phyloP scores from a whole-genome alignment of 345 rosid species.

The Boechera retrofracta region DNA sequence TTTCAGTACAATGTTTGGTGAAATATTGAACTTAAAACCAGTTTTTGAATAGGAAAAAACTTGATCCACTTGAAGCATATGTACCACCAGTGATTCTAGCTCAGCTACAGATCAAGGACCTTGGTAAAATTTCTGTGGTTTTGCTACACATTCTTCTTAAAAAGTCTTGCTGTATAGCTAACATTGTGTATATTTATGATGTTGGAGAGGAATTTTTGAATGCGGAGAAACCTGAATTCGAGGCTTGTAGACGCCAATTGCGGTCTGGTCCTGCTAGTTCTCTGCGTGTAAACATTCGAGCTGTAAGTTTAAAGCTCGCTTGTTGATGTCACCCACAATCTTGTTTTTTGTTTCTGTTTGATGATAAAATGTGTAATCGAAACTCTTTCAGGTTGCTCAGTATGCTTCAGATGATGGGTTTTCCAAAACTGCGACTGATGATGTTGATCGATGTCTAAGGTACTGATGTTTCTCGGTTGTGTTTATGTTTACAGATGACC shows the following conservation, averaged over 20 bases:
- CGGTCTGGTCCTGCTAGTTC: slow-evolving; percentile 88
- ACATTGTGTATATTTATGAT: background rate
- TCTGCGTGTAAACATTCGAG: slow-evolving; percentile 76
- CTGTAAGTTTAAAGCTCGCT: slow-evolving; percentile 53
- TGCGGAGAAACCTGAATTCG: slow-evolving; percentile 68
- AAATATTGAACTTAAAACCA: background rate
- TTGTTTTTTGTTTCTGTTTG: slow-evolving; percentile 46
- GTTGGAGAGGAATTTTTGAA: slow-evolving; percentile 56
- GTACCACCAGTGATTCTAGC: slow-evolving; percentile 84
- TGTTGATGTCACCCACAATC: background rate
- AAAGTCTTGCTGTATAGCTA: background rate
- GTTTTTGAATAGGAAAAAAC: slow-evolving; percentile 64
- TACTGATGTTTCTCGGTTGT: slow-evolving; percentile 22
- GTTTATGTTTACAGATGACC: background rate
- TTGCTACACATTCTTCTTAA: background rate
- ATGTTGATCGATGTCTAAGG: slow-evolving; percentile 85
- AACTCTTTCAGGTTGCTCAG: slow-evolving; percentile 75
- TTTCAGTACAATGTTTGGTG: background rate
- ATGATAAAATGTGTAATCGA: slow-evolving; percentile 48
- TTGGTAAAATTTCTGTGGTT: slow-evolving; percentile 53
- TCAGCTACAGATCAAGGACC: slow-evolving; percentile 69
- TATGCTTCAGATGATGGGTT: slow-evolving; percentile 85
- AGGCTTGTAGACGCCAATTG: slow-evolving; percentile 55
- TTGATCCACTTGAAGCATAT: slow-evolving; percentile 80
- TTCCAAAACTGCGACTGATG: slow-evolving; percentile 60